Base-by-base conservation (phyloP, 345 rosid genomes). In the Atalantia buxifolia region DNA sequence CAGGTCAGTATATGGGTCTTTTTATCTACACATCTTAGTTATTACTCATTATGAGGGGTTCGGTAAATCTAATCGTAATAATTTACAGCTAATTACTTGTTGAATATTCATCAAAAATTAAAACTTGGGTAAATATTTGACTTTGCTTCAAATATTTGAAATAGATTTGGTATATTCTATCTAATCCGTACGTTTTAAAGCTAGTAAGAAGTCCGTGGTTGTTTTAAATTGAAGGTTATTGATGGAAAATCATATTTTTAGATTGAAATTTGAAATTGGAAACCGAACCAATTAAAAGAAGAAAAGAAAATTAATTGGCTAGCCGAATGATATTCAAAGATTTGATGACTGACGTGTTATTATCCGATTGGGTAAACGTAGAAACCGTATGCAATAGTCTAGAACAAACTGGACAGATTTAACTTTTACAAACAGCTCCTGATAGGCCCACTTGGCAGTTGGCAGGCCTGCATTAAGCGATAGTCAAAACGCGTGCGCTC, bases 371-470 rank as follows among this genome's bases (percentile, higher is more conserved):
- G 57, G 10, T 1, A 36, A 61, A 4, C 0, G 67, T 38, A 38
- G 36, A 40, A 62, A 62, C 77, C 22, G 77, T 62, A 42, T 8
- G 16, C 3, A 9, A 25, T 12, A 2, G 0, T 42, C 1, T 27
- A 9, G 42, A 63, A 64, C 42, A 28, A 63, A 45, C 69, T 25
- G 59, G 40, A 40, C 40, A 3, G 2, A 5, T 73, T 38, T 0
- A 10, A 14, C 36, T 40, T 24, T 24, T 24, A 0, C 0, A 19
- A 61, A 4, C 24, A 9, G 75, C 62, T 53, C 40, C 62, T 71
- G 74, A 31, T 71, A 31, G 48, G 48, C 64, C 50, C 64, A 56
- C 75, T 71, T 53, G 74, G 74, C 74, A 50, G 74, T 71, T 53
- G 74, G 74, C 74, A 50, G 74, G 18, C 7, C 38, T 22, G 7